A percentile compares a stretch with the other conserved stretches of the same genome.
Conservation (phyloP, 768 basidiomycete species). For the Glaciozyma martinii region DNA sequence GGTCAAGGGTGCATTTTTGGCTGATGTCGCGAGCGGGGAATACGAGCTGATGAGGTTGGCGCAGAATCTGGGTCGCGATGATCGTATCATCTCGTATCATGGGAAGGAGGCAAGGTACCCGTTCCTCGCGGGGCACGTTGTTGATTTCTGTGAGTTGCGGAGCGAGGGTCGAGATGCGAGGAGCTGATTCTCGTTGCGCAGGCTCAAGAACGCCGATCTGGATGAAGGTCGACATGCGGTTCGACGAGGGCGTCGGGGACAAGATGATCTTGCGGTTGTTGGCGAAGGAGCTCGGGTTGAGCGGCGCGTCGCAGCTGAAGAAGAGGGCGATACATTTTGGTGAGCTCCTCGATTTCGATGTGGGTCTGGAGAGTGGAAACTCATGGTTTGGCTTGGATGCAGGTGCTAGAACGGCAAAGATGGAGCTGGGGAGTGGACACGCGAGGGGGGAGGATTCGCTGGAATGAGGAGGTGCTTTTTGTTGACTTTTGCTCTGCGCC, state of each 20-base stretch:
- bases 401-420: constrained; percentile 32
- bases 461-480: neutral
- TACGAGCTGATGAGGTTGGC: constrained; percentile 44
- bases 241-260: constrained; percentile 72
- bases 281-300: constrained; percentile 62
- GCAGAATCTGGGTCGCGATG: constrained; percentile 87
- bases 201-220: constrained; percentile 51
- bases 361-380: too few relatives aligned
- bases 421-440: constrained; percentile 21
- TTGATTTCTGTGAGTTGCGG: constrained; percentile 11
- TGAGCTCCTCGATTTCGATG: neutral
- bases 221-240: constrained; percentile 66
- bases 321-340: constrained; percentile 99
- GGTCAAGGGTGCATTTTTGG: constrained; percentile 43
- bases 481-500: too few relatives aligned
- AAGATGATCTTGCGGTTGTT: constrained; percentile 73
- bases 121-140: constrained; percentile 53
- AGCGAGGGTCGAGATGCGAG: neutral
- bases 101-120: constrained; percentile 76
- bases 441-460: constrained; percentile 17
- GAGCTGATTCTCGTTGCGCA: neutral
- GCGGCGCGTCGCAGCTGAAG: constrained; percentile 62
- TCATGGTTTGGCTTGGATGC: neutral
- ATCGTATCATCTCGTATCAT: constrained; percentile 80
- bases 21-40: neutral